phyloP scores from a whole-genome alignment of 441 rosid species.

The Eutrema salsugineum region DNA sequence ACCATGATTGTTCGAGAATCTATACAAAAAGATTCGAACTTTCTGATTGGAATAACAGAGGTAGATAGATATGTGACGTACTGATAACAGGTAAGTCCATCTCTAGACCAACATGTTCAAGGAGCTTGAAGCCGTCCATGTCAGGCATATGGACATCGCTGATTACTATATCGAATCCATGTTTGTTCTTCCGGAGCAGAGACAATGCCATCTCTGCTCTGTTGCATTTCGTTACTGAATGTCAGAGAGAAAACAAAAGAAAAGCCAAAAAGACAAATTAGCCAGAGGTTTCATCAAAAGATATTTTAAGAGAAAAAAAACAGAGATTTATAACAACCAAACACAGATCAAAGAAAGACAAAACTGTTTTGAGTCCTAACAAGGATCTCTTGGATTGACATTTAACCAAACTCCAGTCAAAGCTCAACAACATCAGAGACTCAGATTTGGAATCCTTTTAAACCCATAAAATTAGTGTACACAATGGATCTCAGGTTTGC shows the following conservation, averaged over 20 bases:
- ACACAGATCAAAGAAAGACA: slow-evolving; percentile 1
- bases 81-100: slow-evolving; percentile 98
- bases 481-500: not conserved
- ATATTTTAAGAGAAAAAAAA: not conserved
- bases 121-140: slow-evolving; percentile 94
- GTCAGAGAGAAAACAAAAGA: not conserved
- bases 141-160: slow-evolving; percentile 99
- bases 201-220: slow-evolving; percentile 76
- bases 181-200: slow-evolving; percentile 60
- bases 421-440: slow-evolving; percentile 3
- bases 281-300: not conserved
- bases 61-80: slow-evolving; percentile 28
- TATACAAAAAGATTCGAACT: not conserved
- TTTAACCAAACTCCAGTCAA: slow-evolving; percentile 19
- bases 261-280: not conserved
- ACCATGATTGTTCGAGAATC: not conserved
- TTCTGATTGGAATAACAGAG: not conserved
- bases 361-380: not conserved
- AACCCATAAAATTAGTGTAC: not conserved
- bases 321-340: not conserved
- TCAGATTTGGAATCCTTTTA: slow-evolving; percentile 14
- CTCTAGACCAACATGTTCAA: slow-evolving; percentile 71
- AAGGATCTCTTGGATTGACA: not conserved
- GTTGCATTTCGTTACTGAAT: slow-evolving; percentile 78
- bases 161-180: slow-evolving; percentile 80